These are phyloP conservation scores for Ilyonectria destructans DNA, from an alignment of 2,329 filamentous ascomycete genomes.

Conservation along the genomic window DNA sequence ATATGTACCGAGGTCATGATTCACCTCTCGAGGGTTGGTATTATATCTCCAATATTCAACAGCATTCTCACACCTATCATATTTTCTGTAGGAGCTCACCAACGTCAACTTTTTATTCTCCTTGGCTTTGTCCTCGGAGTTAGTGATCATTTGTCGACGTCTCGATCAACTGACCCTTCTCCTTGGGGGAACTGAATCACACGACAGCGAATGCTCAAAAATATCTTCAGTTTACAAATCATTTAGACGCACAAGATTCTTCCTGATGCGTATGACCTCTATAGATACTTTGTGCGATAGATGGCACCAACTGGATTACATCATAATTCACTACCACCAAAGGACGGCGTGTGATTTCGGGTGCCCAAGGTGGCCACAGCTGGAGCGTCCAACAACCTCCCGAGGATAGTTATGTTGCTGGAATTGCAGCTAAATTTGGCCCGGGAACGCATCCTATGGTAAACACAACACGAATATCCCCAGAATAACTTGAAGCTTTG, in stretches of 20 bases:
- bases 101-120: too few species aligned
- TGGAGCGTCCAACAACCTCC: not conserved
- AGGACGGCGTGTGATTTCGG: not conserved
- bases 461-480: not conserved
- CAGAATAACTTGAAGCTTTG: not conserved
- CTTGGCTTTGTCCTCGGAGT: not conserved
- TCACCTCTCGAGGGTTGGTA: too few species aligned
- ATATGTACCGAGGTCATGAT: too few species aligned
- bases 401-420: not conserved
- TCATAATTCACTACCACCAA: not conserved
- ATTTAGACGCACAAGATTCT: too few species aligned
- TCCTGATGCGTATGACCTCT: too few species aligned
- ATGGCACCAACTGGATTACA: too few species aligned
- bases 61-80: too few species aligned
- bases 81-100: too few species aligned
- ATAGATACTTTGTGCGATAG: too few species aligned
- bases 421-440: conserved; percentile 13
- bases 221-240: not conserved
- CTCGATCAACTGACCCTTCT: too few species aligned
- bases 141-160: not conserved
- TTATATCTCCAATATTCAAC: too few species aligned
- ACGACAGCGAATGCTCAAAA: not conserved
- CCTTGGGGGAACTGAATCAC: not conserved
- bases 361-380: not conserved
- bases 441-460: not conserved